These are phyloP conservation scores for Novymonas esmeraldas DNA, from an alignment of 208 protist species.

Conservation along the genomic window DNA sequence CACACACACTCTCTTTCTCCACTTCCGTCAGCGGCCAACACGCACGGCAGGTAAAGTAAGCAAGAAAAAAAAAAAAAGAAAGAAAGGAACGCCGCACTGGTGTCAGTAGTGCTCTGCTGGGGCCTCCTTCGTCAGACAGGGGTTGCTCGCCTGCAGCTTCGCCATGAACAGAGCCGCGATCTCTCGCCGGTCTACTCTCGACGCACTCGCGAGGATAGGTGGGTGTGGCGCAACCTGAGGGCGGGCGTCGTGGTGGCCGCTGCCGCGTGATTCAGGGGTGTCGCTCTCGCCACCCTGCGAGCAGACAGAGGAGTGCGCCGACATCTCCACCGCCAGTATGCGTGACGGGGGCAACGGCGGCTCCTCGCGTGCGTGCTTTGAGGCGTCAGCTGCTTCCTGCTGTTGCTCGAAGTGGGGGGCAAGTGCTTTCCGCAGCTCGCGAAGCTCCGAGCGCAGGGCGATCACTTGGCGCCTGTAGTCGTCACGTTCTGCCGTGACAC, in stretches of 20 bases:
- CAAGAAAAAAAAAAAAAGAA: too few species aligned
- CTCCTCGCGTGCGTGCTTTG: neutral
- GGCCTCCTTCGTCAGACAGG: too few species aligned
- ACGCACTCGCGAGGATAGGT: neutral
- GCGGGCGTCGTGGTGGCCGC: neutral
- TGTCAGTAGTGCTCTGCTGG: too few species aligned
- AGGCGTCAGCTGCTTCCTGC: neutral
- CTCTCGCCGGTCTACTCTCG: conserved; percentile 15
- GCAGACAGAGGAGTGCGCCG: conserved; percentile 7
- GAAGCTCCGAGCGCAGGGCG: conserved; percentile 22
- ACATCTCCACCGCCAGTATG: conserved; percentile 32
- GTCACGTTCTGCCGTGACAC: conserved; percentile 35
- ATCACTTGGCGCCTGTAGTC: conserved; percentile 20
- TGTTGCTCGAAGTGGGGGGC: neutral
- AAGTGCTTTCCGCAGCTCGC: conserved; percentile 5
- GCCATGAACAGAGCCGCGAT: conserved; percentile 35
- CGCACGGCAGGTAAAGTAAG: too few species aligned
- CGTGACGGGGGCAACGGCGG: neutral
- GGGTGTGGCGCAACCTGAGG: too few species aligned
- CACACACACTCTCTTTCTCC: too few species aligned
- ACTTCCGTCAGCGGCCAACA: too few species aligned
- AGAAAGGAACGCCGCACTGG: too few species aligned
- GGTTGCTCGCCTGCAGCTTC: conserved; percentile 13
- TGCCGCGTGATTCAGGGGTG: neutral
- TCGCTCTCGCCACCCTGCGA: conserved; percentile 10